A percentile compares a stretch with the other conserved stretches of the same genome.
Conservation (phyloP, 2,329 filamentous ascomycete genomes). For the Aquanectria penicillioides region DNA sequence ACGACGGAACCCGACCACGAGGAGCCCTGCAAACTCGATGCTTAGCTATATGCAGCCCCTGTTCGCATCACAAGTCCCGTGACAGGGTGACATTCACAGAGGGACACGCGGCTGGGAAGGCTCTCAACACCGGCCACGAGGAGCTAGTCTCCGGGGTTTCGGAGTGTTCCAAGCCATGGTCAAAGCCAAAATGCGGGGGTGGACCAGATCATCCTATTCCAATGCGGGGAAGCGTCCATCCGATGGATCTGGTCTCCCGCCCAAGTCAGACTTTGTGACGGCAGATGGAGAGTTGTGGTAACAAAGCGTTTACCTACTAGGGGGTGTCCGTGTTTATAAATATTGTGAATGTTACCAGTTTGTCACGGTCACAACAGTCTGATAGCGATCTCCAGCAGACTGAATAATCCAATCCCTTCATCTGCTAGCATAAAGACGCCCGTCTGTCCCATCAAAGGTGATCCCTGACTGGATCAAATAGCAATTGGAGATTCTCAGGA, state of each 20-base stretch:
- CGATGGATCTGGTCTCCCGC: too few species aligned
- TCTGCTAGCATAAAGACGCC: too few species aligned
- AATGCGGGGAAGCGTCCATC: too few species aligned
- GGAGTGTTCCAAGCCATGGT: too few species aligned
- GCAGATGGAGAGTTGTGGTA: not conserved
- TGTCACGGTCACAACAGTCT: not conserved
- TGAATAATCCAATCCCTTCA: not conserved
- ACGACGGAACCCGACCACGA: too few species aligned
- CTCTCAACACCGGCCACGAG: not conserved
- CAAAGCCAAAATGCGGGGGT: not conserved
- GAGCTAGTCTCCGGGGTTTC: not conserved
- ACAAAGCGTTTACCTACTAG: not conserved
- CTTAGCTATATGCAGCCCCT: too few species aligned
- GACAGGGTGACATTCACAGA: not conserved
- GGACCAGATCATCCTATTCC: not conserved
- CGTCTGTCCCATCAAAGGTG: too few species aligned
- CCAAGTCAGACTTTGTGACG: not conserved
- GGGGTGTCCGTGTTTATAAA: slow-evolving; percentile 4
- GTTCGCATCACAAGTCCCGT: too few species aligned
- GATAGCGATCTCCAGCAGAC: not conserved
- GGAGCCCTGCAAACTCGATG: too few species aligned
- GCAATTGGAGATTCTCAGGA: too few species aligned
- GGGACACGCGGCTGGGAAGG: not conserved
- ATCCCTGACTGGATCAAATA: too few species aligned
- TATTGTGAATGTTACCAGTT: not conserved